Base-by-base conservation (phyloP, 192 early-diverging fungal species). In the Coemansia sp. region DNA sequence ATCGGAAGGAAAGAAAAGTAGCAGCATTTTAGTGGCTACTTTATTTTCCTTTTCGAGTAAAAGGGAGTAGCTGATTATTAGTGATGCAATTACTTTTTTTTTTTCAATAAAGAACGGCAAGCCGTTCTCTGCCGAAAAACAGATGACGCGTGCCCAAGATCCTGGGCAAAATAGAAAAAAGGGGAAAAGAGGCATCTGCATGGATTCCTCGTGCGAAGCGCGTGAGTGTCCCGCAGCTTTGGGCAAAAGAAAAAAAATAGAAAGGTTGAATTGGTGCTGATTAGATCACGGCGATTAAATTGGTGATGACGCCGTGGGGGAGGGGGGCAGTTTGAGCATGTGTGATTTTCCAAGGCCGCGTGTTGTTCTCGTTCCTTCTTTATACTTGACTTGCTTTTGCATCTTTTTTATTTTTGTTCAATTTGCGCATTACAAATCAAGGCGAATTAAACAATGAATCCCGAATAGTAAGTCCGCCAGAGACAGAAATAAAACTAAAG, bases 401-500 rank as follows among this genome's bases (percentile, higher is more conserved):
- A 25, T 52, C 16, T 51, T 42, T 30, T 31, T 40, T 51, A 25
- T 12, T 31, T 11, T 33, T 51, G 30, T 61, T 28, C 5, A 19
- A 32, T 31, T 31, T 47, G 16, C 16, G 18, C 42, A n/a, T n/a
- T 38, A 6, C 42, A 44, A 44, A 44, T 44, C 19, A n/a, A n/a
- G n/a, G n/a, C 16, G 18, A 44, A 24, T 35, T 16, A 22, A 27
- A 42, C 42, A 40, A 77, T 77, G 74, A 77, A 77, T 50, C 74
- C 74, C 38, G 74, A 77, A 67, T 77, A 77, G 74, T 77, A 77
- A 74, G 71, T 56, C 11, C 38, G 31, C 16, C 29, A 54, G 29
- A 38, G 6, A 33, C 5, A 54, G 22, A 11, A 14, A 21, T 11
- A 4, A 23, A 31, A 23, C 52, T 54, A 24, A 54, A 28, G 7